Base-by-base conservation (phyloP, 345 rosid species). In the Ricinus communis region DNA sequence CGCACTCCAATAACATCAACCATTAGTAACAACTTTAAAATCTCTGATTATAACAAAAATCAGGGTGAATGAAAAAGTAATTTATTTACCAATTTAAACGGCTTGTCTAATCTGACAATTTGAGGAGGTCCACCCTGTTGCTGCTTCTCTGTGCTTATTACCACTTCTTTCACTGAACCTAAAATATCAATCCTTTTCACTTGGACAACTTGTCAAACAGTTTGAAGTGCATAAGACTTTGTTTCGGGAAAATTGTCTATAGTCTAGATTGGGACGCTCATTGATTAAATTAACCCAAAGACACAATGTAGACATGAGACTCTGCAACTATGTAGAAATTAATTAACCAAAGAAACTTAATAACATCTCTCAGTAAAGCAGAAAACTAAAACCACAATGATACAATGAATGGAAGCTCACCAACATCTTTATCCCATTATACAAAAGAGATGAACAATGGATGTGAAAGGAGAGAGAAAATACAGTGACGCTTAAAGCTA, bases 31-130 rank as follows among this genome's bases (percentile, higher is more conserved):
- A 33, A 33, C 38, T 33, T 33, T 6, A 33, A 33, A 2, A 33
- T 2, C 38, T n/a, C n/a, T n/a, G n/a, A n/a, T n/a, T n/a, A 33
- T 2, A 33, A 33, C 6, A 6, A 33, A 33, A 33, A 33, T 2
- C 2, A 33, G 38, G 6, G 38, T 2, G 38, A 33, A 33, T n/a
- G 19, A 50, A 15, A 71, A 18, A 22, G 19, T 9, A 16, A 59
- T 1, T 33, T 33, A 33, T 33, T 14, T 79, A 88, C 93, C 86
- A 87, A 80, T 78, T 82, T 82, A 28, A 68, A 81, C 30, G 89
- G 91, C 40, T 83, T 83, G 58, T 83, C 79, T 46, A 82, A 66
- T 75, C 58, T 82, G 55, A 82, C 69, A 79, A 88, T 82, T 52
- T 83, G 84, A 24, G 80, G 78, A 58, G 81, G 56, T 24, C 52